Conservation (phyloP, 768 basidiomycete species). For the Trametes gibbosa region DNA sequence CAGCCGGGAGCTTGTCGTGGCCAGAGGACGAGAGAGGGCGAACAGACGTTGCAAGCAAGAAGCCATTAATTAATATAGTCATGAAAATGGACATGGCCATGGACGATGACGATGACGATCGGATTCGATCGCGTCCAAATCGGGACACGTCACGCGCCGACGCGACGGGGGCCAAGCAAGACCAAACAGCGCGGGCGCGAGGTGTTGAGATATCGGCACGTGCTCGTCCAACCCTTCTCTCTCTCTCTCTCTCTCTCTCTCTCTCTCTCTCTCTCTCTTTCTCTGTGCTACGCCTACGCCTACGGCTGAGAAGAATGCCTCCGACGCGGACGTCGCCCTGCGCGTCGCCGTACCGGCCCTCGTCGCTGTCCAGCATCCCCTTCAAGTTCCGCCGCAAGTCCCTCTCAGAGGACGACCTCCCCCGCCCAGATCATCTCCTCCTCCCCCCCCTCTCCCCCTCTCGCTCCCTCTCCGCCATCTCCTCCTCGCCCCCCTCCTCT, state of each 20-base stretch:
- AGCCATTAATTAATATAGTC: too few relatives aligned
- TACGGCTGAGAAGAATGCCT: background rate
- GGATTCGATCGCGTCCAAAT: background rate
- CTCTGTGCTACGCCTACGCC: background rate
- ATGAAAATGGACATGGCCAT: too few relatives aligned
- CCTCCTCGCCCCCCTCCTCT: slow-evolving; percentile 10
- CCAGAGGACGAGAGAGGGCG: background rate
- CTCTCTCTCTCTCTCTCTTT: background rate
- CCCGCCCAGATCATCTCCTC: background rate
- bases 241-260: slow-evolving; percentile 2
- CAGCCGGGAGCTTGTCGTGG: background rate
- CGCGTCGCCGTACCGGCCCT: background rate
- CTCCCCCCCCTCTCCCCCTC: slow-evolving; percentile 7
- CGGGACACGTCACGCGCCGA: slow-evolving; percentile 20
- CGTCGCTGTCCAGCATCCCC: slow-evolving; percentile 13
- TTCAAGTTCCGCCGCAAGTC: slow-evolving; percentile 22
- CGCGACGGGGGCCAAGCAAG: slow-evolving; percentile 5
- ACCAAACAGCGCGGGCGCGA: slow-evolving; percentile 18
- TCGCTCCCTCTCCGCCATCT: slow-evolving; percentile 9
- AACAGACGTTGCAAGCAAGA: too few relatives aligned
- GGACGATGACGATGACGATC: slow-evolving; percentile 4
- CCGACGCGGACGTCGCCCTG: slow-evolving; percentile 4
- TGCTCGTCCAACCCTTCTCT: slow-evolving; percentile 4
- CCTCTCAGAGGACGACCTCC: slow-evolving; percentile 12
- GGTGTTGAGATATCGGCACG: slow-evolving; percentile 20